phyloP scores from a whole-genome alignment of 2,329 filamentous ascomycete species.

The Microcyclosporella mali region DNA sequence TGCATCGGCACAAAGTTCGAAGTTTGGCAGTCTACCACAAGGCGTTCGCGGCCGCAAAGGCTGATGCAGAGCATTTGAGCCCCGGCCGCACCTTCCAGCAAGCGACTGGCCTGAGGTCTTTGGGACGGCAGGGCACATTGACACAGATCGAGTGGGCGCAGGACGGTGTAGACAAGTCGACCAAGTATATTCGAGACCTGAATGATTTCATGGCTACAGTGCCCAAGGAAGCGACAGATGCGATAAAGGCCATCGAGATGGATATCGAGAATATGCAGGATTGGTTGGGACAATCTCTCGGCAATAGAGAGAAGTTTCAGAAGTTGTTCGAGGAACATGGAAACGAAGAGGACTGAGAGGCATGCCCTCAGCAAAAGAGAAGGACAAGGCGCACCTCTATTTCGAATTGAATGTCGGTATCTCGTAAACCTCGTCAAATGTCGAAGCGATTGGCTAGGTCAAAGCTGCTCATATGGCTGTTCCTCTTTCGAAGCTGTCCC shows the following conservation, averaged over 20 bases:
- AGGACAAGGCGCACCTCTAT: no score
- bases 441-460: no score
- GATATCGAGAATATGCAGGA: not conserved
- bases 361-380: not conserved
- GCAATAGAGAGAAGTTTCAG: not conserved
- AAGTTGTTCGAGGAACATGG: conserved; percentile 1
- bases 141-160: conserved; percentile 1
- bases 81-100: conserved; percentile 4
- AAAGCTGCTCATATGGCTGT: conserved; percentile 69
- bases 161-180: not conserved
- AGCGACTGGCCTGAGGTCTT: conserved; percentile 2
- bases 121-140: not conserved
- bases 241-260: not conserved
- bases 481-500: conserved; percentile 94
- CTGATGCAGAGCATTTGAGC: conserved; percentile 7
- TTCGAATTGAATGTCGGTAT: not conserved
- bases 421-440: not conserved
- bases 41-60: conserved; percentile 4
- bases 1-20: not conserved
- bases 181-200: not conserved
- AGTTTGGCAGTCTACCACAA: not conserved
- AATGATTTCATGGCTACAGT: not conserved
- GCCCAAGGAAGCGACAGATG: conserved; percentile 1
- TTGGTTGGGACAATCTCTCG: not conserved
- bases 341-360: no score